Evolutionary conservation across 78 protist species (phyloP).

Genomic region (Pigoraptor vietnamica): DNA sequence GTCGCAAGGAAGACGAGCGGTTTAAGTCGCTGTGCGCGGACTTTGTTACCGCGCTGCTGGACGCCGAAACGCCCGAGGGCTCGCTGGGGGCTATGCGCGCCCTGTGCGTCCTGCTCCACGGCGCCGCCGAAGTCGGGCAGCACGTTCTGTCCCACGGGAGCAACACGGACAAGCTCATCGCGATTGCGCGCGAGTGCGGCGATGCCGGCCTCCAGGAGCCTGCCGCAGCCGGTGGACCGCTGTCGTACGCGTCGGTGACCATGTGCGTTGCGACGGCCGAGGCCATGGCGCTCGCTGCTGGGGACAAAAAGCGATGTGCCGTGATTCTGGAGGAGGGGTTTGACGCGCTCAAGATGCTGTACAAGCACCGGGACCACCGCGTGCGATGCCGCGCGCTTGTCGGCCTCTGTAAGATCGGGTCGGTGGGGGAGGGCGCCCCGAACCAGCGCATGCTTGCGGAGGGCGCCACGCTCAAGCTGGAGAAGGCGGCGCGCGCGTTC

Average conservation of each 20-base stretch:
- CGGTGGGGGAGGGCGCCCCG: not conserved
- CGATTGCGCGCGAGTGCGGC: not conserved
- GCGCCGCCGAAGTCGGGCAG: not conserved
- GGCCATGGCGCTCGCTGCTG: not conserved
- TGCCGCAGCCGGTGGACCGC: not conserved
- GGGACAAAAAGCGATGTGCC: not conserved
- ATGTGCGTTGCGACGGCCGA: not conserved
- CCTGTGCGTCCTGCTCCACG: not conserved
- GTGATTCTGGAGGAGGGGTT: not conserved
- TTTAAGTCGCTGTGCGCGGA: not conserved
- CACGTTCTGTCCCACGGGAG: not conserved
- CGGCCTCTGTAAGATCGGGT: conserved; percentile 9
- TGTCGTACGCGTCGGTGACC: not conserved
- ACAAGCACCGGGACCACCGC: not conserved
- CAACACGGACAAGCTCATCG: not conserved
- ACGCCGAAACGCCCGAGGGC: not conserved
- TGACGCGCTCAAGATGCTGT: not conserved
- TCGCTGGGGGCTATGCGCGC: not conserved
- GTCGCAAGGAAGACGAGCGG: not conserved
- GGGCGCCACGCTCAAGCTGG: not conserved
- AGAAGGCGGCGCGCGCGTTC: not conserved
- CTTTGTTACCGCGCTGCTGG: not conserved
- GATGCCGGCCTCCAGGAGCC: not conserved
- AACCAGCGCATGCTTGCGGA: not conserved
- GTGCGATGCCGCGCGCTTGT: not conserved